Evolutionary conservation across 495 filamentous ascomycete species (phyloP).

Genomic region (Alectoria sarmentosa): DNA sequence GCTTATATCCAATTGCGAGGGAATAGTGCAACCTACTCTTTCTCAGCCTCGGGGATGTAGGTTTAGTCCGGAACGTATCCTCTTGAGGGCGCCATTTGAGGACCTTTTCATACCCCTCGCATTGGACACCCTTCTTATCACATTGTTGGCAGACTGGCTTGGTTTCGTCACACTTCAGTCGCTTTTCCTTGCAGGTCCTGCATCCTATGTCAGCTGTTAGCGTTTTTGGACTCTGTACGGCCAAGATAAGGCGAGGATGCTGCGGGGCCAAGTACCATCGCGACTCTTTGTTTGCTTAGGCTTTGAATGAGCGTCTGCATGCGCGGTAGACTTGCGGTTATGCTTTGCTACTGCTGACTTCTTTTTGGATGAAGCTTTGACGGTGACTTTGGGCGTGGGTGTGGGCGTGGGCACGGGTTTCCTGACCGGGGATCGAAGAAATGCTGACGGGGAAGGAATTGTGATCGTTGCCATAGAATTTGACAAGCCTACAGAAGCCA

Average conservation of each 20-base stretch:
- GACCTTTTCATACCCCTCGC: conserved; percentile 76
- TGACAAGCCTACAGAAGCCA: not conserved
- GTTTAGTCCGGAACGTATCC: conserved; percentile 52
- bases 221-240: conserved; percentile 2
- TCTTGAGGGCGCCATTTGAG: conserved; percentile 81
- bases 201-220: conserved; percentile 51
- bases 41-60: conserved; percentile 35
- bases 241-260: conserved; percentile 12
- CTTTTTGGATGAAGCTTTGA: conserved; percentile 31
- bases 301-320: conserved; percentile 33
- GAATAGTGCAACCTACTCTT: conserved; percentile 37
- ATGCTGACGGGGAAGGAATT: conserved; percentile 57
- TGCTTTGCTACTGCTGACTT: conserved; percentile 28
- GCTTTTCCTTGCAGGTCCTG: conserved; percentile 73
- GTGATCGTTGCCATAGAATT: conserved; percentile 51
- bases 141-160: conserved; percentile 73
- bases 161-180: conserved; percentile 75
- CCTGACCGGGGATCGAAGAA: conserved; percentile 43
- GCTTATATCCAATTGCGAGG: not conserved
- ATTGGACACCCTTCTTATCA: conserved; percentile 58
- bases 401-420: conserved; percentile 24
- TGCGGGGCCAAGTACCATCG: conserved; percentile 58
- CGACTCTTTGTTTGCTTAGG: conserved; percentile 79
- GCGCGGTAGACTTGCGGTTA: conserved; percentile 7
- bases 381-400: conserved; percentile 34